phyloP scores from a whole-genome alignment of 2,329 filamentous ascomycete species.

The Cladophialophora psammophila region DNA sequence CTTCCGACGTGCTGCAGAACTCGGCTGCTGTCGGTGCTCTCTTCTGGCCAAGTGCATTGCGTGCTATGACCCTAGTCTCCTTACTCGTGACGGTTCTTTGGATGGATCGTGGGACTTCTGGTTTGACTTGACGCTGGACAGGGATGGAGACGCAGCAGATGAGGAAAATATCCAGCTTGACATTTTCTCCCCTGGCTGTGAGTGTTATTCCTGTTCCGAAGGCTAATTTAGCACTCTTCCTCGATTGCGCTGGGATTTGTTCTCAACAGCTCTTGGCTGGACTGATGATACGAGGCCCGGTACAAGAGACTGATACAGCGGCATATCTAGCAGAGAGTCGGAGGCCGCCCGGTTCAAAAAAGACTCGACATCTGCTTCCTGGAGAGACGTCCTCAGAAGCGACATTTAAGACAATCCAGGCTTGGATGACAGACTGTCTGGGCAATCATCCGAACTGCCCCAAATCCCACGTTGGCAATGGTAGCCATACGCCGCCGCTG shows the following conservation, averaged over 20 bases:
- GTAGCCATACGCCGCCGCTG: not conserved
- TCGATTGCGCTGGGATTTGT: not conserved
- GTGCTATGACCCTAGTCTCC: not conserved
- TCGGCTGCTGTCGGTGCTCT: not conserved
- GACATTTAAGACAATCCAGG: not conserved
- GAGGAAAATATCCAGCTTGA: not conserved
- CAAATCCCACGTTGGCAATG: not conserved
- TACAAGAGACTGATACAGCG: not conserved
- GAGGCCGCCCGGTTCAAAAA: not conserved
- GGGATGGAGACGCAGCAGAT: not conserved
- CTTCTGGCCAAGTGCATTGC: not conserved
- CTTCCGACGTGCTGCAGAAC: not conserved
- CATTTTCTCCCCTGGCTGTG: not conserved
- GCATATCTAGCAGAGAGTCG: not conserved
- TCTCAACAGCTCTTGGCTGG: not conserved
- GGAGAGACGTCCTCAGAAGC: not conserved
- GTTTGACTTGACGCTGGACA: not conserved
- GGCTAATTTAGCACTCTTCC: not conserved
- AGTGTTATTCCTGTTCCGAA: not conserved
- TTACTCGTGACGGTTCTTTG: not conserved
- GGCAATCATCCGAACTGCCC: not conserved
- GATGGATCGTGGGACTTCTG: not conserved
- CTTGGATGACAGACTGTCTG: slow-evolving; percentile 1
- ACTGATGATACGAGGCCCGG: not conserved
- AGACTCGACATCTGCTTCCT: not conserved